Conservation (phyloP, 1,284 basidiomycete species). For the Sporisorium scitamineum region DNA sequence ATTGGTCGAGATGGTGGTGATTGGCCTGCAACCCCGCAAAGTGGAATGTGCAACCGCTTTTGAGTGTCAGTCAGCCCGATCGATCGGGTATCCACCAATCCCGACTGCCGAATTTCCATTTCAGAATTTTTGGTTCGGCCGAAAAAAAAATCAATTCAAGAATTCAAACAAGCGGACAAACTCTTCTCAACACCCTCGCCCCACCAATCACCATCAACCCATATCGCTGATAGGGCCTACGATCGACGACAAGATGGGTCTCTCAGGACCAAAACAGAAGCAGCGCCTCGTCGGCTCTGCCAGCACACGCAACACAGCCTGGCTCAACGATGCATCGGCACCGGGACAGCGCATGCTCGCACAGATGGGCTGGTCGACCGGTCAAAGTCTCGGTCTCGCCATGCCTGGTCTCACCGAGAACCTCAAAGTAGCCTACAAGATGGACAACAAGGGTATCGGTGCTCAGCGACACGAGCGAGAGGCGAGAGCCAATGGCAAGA, state of each 20-base stretch:
- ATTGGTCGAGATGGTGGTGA: conserved; percentile 4
- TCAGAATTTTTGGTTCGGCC: background rate
- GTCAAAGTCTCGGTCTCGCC: conserved; percentile 61
- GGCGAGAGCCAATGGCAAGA: conserved; percentile 57
- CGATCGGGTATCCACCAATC: conserved; percentile 11
- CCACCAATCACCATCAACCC: background rate
- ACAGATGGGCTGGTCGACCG: conserved; percentile 67
- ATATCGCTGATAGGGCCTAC: background rate
- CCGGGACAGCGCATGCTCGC: conserved; percentile 68
- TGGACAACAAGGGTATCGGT: conserved; percentile 69
- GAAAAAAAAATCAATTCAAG: background rate
- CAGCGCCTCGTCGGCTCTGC: conserved; percentile 66
- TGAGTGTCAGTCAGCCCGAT: conserved; percentile 10
- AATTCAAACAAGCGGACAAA: conserved; percentile 6
- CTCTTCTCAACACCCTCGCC: no score
- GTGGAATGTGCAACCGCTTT: conserved; percentile 1
- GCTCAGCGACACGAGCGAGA: conserved; percentile 64
- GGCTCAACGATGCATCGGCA: conserved; percentile 62
- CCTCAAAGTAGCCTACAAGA: conserved; percentile 63
- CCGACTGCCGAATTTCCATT: conserved; percentile 32
- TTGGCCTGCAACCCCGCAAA: conserved; percentile 14
- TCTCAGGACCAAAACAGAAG: conserved; percentile 63
- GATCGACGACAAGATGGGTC: conserved; percentile 52
- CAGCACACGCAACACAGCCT: conserved; percentile 58
- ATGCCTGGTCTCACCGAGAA: conserved; percentile 60